Base-by-base conservation (phyloP, 148 eudicot species). In the Amaranthus palmeri region DNA sequence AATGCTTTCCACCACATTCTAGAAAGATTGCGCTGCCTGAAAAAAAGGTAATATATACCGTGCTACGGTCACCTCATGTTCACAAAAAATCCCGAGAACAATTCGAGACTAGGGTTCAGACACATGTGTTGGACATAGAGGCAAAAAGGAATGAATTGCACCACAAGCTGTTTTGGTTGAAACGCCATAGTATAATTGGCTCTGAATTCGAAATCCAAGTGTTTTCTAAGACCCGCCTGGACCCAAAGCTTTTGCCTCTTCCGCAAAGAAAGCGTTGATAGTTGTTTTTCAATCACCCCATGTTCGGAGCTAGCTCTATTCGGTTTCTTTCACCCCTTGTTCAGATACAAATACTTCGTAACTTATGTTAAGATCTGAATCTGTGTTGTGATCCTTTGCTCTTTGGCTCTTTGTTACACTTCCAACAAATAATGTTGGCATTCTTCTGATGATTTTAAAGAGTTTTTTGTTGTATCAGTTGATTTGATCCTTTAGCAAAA, bases 141-240 rank as follows among this genome's bases (percentile, higher is more conserved):
- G 76, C 79, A 40, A 71, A 81, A 55, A 74, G 79, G 59, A 79
- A 81, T 75, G 79, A 81, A 72, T 74, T 81, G 67, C 76, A 49
- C 40, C 59, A 81, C 2, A 81, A 81, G 85, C 46, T 82, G 68
- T 82, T 82, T 65, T 82, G 82, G 85, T 60, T 82, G 42, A 79
- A 79, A 72, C 79, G 81, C 7, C 84, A 82, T 65, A 80, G 83
- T 71, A 66, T 82, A 7, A 13, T 82, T 60, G 80, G 78, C 52
- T 80, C 67, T 53, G 70, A 79, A 43, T 78, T 71, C 72, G 85
- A 82, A 76, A 73, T 82, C 63, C 79, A 65, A 70, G 78, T 82
- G 59, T 71, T 71, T 54, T 78, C 72, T 61, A 79, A 78, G 77
- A 82, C 85, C 3, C 80, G 85, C 11, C 47, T 73, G 48, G 82